phyloP scores from a whole-genome alignment of 2,329 filamentous ascomycete genomes.

The Fusarium praegraminearum region DNA sequence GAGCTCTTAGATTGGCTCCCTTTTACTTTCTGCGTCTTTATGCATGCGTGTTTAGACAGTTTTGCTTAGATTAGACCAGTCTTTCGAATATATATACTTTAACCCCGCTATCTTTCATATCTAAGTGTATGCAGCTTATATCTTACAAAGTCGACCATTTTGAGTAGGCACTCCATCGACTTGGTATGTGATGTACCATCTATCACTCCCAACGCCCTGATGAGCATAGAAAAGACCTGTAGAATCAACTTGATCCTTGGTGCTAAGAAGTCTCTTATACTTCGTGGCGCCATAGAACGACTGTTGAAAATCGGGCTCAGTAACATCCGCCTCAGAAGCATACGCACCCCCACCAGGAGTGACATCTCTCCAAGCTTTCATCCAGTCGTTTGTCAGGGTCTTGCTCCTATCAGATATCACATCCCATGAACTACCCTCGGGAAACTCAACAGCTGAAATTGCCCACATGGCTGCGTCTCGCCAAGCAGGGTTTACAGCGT shows the following conservation, averaged over 20 bases:
- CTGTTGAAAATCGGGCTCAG: conserved; percentile 42
- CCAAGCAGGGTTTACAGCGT: conserved; percentile 63
- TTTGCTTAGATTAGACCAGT: background rate
- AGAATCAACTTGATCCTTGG: conserved; percentile 39
- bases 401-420: conserved; percentile 32
- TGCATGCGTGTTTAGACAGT: background rate
- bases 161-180: conserved; percentile 41
- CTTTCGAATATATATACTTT: background rate
- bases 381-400: conserved; percentile 42
- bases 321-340: conserved; percentile 40
- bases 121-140: background rate
- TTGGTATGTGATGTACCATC: conserved; percentile 40
- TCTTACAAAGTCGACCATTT: conserved; percentile 39
- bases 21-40: background rate
- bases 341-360: conserved; percentile 37
- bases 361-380: conserved; percentile 46
- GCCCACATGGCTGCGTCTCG: conserved; percentile 56
- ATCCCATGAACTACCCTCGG: conserved; percentile 27
- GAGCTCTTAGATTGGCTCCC: fast-evolving
- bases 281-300: conserved; percentile 39
- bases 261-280: conserved; percentile 34
- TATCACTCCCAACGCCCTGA: conserved; percentile 38
- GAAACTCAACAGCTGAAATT: conserved; percentile 53
- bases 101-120: fast-evolving
- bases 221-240: conserved; percentile 40